Evolutionary conservation across 495 filamentous ascomycete species (phyloP).

Genomic region (Parachaetomium inaequale): DNA sequence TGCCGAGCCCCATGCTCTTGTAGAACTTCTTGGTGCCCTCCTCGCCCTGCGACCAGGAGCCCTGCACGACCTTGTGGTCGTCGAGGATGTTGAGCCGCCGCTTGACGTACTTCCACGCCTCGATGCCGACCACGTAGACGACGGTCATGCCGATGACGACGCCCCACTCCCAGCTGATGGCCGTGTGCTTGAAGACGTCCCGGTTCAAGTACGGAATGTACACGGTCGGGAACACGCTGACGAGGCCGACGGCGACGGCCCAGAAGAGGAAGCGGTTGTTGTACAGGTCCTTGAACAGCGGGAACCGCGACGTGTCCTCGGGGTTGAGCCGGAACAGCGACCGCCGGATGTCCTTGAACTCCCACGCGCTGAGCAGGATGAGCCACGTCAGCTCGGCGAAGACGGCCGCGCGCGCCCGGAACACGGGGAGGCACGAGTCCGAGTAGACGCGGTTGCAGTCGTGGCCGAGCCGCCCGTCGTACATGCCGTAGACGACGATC

Average conservation of each 20-base stretch:
- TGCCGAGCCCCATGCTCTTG: slow-evolving; percentile 41
- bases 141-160: slow-evolving; percentile 57
- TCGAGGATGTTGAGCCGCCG: slow-evolving; percentile 45
- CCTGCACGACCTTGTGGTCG: slow-evolving; percentile 40
- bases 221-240: slow-evolving; percentile 67
- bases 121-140: slow-evolving; percentile 58
- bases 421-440: slow-evolving; percentile 57
- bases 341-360: slow-evolving; percentile 68
- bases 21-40: slow-evolving; percentile 35
- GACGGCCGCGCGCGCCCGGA: slow-evolving; percentile 71
- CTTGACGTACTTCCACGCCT: slow-evolving; percentile 66
- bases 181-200: slow-evolving; percentile 69
- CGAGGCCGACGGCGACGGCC: slow-evolving; percentile 61
- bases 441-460: slow-evolving; percentile 63
- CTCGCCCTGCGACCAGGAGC: slow-evolving; percentile 43
- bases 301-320: slow-evolving; percentile 45
- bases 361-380: slow-evolving; percentile 69
- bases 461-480: slow-evolving; percentile 53
- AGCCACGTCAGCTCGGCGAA: slow-evolving; percentile 75
- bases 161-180: slow-evolving; percentile 72
- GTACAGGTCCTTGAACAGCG: slow-evolving; percentile 63
- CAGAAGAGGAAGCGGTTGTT: slow-evolving; percentile 72
- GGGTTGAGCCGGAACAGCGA: slow-evolving; percentile 67
- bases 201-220: slow-evolving; percentile 69
- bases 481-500: slow-evolving; percentile 62